Percentiles rank a stretch among this genome's conserved stretches.
Evolutionary conservation across 176 grass and related monocot species (phyloP).

Genomic region (Cocos nucifera): DNA sequence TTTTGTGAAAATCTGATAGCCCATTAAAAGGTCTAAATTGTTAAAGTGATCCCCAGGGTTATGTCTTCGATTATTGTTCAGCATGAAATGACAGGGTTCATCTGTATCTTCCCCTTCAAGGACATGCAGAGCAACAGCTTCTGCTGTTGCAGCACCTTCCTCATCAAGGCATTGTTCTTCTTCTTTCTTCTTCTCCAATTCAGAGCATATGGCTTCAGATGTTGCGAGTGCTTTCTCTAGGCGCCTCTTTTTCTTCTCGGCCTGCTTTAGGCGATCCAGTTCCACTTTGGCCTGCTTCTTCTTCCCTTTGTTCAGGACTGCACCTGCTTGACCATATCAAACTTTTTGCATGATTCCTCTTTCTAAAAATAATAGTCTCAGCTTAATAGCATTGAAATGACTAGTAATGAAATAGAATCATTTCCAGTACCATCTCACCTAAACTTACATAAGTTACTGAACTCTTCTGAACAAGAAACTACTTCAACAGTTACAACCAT

Average conservation of each 20-base stretch:
- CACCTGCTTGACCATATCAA: conserved; percentile 21
- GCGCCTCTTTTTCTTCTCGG: conserved; percentile 63
- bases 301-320: conserved; percentile 46
- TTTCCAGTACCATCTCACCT: conserved; percentile 21
- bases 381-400: conserved; percentile 2
- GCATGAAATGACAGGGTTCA: conserved; percentile 53
- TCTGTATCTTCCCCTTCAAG: conserved; percentile 71
- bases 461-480: conserved; percentile 16
- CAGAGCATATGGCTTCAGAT: conserved; percentile 57
- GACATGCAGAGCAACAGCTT: conserved; percentile 90
- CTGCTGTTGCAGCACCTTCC: conserved; percentile 88
- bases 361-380: neutral
- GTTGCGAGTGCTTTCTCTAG: conserved; percentile 70
- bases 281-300: conserved; percentile 51
- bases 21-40: conserved; percentile 5
- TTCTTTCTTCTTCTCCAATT: conserved; percentile 70
- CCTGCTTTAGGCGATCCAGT: conserved; percentile 41
- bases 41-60: conserved; percentile 40
- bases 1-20: neutral
- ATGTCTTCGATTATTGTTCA: conserved; percentile 40
- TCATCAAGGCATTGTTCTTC: conserved; percentile 81
- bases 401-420: conserved; percentile 27
- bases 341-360: conserved; percentile 52
- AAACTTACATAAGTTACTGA: conserved; percentile 6
- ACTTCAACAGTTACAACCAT: conserved; percentile 2